Conservation (phyloP, 1,284 basidiomycete genomes). For the Phylloboletellus chloephorus region DNA sequence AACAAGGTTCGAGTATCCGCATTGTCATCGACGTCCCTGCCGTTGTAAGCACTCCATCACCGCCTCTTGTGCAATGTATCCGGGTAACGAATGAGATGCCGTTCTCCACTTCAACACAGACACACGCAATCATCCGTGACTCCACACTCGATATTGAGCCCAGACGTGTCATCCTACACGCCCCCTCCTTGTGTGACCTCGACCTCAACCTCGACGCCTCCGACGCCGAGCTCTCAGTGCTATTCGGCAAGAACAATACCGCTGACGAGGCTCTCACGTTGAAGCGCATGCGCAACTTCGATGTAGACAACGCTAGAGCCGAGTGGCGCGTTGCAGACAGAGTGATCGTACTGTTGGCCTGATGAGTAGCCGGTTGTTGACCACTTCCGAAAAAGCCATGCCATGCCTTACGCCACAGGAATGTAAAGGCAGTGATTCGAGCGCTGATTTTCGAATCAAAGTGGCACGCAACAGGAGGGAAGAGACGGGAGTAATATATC, state of each 20-base stretch:
- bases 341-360: constrained; percentile 40
- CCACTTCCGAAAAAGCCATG: constrained; percentile 3
- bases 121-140: constrained; percentile 37
- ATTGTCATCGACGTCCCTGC: constrained; percentile 49
- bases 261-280: constrained; percentile 37
- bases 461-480: not conserved
- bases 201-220: constrained; percentile 51
- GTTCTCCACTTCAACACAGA: constrained; percentile 33
- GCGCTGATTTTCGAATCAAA: not conserved
- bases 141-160: constrained; percentile 59
- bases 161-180: constrained; percentile 45
- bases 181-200: constrained; percentile 45
- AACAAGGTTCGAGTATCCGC: constrained; percentile 37
- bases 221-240: constrained; percentile 44
- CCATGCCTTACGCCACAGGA: not conserved
- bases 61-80: constrained; percentile 8
- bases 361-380: constrained; percentile 11
- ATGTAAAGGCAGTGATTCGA: constrained; percentile 9
- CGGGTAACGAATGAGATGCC: constrained; percentile 8
- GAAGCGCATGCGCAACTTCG: constrained; percentile 51
- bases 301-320: constrained; percentile 54
- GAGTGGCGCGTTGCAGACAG: constrained; percentile 58
- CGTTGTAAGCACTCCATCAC: constrained; percentile 38
- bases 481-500: constrained; percentile 2
- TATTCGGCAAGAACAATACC: constrained; percentile 19